Evolutionary conservation across 306 rosid genomes (phyloP).

Genomic region (Medicago ruthenica): DNA sequence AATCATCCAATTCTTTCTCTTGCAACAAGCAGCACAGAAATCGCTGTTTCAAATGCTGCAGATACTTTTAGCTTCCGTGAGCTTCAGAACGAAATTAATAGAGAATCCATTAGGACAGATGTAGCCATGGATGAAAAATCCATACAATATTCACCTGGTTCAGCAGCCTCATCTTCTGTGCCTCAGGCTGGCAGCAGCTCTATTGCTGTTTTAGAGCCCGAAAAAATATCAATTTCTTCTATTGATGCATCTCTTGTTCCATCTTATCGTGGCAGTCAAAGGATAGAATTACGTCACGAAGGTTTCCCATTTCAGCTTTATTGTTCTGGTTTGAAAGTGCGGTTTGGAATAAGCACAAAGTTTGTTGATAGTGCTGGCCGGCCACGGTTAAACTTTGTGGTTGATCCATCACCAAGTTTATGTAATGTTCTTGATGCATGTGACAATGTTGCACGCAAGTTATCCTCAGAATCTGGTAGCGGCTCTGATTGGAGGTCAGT

Average conservation of each 20-base stretch:
- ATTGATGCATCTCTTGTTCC: slow-evolving; percentile 67
- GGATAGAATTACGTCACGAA: slow-evolving; percentile 69
- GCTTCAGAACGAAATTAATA: slow-evolving; percentile 48
- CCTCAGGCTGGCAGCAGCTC: slow-evolving; percentile 41
- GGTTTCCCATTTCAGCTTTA: slow-evolving; percentile 69
- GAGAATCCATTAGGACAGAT: slow-evolving; percentile 50
- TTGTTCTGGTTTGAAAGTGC: slow-evolving; percentile 71
- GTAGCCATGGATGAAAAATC: slow-evolving; percentile 53
- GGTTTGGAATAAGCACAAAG: slow-evolving; percentile 81
- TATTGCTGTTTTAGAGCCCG: slow-evolving; percentile 57
- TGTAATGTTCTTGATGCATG: slow-evolving; percentile 82
- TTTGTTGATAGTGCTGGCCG: slow-evolving; percentile 76
- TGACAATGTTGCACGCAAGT: slow-evolving; percentile 61
- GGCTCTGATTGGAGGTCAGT: slow-evolving; percentile 80
- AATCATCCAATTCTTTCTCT: slow-evolving; percentile 66
- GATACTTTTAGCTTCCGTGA: slow-evolving; percentile 55
- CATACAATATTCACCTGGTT: slow-evolving; percentile 44
- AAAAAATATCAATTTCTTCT: slow-evolving; percentile 59
- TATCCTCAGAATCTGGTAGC: slow-evolving; percentile 65
- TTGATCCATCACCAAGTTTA: slow-evolving; percentile 64
- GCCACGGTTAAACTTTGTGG: slow-evolving; percentile 76
- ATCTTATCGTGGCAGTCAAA: slow-evolving; percentile 60
- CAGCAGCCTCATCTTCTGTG: slow-evolving; percentile 51
- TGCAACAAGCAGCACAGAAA: slow-evolving; percentile 39
- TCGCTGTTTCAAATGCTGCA: slow-evolving; percentile 31